Evolutionary conservation across 2,329 filamentous ascomycete species (phyloP).

Genomic region (Fusarium goolgardi): DNA sequence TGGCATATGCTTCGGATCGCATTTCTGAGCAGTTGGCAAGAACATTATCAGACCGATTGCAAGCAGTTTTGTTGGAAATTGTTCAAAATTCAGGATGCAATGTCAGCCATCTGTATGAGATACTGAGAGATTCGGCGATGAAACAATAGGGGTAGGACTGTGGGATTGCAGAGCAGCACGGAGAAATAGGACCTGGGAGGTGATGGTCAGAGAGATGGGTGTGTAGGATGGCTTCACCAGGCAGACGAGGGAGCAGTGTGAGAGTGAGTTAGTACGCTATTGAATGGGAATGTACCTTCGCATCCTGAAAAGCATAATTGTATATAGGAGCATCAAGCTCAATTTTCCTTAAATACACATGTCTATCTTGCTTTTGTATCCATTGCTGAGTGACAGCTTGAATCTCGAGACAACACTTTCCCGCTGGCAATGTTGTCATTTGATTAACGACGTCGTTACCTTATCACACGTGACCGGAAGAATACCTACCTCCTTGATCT

Average conservation of each 20-base stretch:
- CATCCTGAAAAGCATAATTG: neutral
- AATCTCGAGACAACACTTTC: neutral
- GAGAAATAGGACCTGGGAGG: neutral
- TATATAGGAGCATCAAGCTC: neutral
- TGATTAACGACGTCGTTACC: neutral
- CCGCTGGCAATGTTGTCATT: neutral
- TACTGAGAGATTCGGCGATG: neutral
- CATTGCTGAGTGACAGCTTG: neutral
- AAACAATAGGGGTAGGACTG: neutral
- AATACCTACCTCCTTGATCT: neutral
- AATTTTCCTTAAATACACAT: neutral
- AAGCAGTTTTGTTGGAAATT: neutral
- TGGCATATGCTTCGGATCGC: constrained; percentile 10
- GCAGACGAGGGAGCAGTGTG: too few species aligned
- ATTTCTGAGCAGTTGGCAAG: constrained; percentile 5
- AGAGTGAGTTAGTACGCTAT: too few species aligned
- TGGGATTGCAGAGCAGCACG: neutral
- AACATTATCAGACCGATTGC: neutral
- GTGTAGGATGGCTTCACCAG: neutral
- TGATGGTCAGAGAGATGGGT: neutral
- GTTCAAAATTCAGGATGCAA: neutral
- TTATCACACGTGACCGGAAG: neutral
- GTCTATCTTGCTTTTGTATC: neutral
- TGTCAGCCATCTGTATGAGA: neutral
- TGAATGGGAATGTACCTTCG: neutral